phyloP scores from a whole-genome alignment of 495 filamentous ascomycete genomes.

The Penicillium lagena region DNA sequence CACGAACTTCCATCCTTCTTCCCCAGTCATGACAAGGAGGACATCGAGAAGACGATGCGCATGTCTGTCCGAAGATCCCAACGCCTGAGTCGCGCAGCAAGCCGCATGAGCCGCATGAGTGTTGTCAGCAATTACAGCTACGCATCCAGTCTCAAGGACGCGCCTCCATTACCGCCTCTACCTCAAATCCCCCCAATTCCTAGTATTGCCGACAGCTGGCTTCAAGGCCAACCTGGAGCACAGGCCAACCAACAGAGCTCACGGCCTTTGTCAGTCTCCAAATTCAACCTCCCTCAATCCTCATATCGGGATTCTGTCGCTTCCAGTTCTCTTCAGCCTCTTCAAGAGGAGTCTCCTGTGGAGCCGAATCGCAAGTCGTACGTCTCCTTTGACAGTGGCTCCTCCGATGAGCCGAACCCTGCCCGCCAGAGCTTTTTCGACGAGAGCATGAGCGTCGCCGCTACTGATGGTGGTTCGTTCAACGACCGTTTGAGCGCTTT shows the following conservation, averaged over 20 bases:
- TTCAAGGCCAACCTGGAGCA: conserved; percentile 51
- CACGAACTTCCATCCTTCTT: conserved; percentile 95
- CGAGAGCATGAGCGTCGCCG: conserved; percentile 65
- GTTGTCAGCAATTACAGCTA: conserved; percentile 91
- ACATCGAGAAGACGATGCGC: conserved; percentile 84
- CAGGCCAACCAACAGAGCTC: conserved; percentile 33
- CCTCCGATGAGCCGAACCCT: conserved; percentile 63
- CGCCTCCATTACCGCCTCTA: conserved; percentile 21
- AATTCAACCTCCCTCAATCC: conserved; percentile 49
- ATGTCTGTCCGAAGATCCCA: conserved; percentile 57
- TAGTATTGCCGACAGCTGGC: conserved; percentile 92
- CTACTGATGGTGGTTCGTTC: conserved; percentile 58
- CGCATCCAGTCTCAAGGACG: conserved; percentile 80
- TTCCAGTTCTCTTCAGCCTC: conserved; percentile 77
- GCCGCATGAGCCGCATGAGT: conserved; percentile 87
- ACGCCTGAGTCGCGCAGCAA: conserved; percentile 83
- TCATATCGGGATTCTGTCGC: conserved; percentile 80
- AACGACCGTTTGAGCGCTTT: conserved; percentile 59
- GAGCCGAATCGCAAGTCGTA: conserved; percentile 94
- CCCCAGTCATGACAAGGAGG: conserved; percentile 85
- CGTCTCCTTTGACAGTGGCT: conserved; percentile 86
- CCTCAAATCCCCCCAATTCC: conserved; percentile 76
- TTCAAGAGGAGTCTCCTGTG: conserved; percentile 86
- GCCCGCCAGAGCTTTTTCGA: conserved; percentile 73
- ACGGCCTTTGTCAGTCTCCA: conserved; percentile 58